A percentile compares a stretch with the other conserved stretches of the same genome.
phyloP scores from a whole-genome alignment of 2,329 filamentous ascomycete species.

The Cladophialophora bantiana region DNA sequence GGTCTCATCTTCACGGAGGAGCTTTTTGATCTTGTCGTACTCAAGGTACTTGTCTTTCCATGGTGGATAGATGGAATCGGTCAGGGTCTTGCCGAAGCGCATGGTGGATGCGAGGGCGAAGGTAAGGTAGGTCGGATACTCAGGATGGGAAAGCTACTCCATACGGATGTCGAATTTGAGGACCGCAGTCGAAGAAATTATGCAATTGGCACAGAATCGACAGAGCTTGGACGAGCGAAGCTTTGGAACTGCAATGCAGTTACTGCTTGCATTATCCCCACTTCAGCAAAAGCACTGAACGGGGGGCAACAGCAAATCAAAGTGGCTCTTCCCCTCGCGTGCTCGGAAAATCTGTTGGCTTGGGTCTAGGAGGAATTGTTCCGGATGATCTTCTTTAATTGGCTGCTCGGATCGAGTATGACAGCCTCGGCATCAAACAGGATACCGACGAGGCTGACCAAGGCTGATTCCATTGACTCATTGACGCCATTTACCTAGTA shows the following conservation, averaged over 20 bases:
- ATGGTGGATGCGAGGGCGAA: constrained; percentile 57
- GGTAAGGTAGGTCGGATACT: background rate
- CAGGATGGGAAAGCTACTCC: constrained; percentile 9
- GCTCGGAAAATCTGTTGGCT: background rate
- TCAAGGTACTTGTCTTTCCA: constrained; percentile 97
- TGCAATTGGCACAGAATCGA: constrained; percentile 1
- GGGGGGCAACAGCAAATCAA: constrained; percentile 15
- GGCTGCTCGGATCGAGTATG: background rate
- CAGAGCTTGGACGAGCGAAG: constrained; percentile 1
- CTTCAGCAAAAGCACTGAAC: constrained; percentile 10
- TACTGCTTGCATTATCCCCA: constrained; percentile 13
- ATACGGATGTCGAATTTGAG: background rate
- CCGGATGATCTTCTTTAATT: constrained; percentile 3
- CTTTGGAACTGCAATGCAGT: background rate
- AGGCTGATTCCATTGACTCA: constrained; percentile 5
- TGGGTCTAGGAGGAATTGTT: constrained; percentile 3
- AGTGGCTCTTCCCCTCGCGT: constrained; percentile 7
- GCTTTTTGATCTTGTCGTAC: constrained; percentile 88
- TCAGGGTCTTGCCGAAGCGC: constrained; percentile 92
- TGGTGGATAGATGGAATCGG: constrained; percentile 77
- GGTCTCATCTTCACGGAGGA: constrained; percentile 78
- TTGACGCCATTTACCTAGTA: background rate
- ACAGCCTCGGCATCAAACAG: constrained; percentile 13
- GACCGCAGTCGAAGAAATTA: background rate
- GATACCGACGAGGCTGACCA: constrained; percentile 9